Evolutionary conservation across 2,329 filamentous ascomycete species (phyloP), one percentile per base, ranked within the genome.

Genomic region (Basipetospora chlamydospora): DNA sequence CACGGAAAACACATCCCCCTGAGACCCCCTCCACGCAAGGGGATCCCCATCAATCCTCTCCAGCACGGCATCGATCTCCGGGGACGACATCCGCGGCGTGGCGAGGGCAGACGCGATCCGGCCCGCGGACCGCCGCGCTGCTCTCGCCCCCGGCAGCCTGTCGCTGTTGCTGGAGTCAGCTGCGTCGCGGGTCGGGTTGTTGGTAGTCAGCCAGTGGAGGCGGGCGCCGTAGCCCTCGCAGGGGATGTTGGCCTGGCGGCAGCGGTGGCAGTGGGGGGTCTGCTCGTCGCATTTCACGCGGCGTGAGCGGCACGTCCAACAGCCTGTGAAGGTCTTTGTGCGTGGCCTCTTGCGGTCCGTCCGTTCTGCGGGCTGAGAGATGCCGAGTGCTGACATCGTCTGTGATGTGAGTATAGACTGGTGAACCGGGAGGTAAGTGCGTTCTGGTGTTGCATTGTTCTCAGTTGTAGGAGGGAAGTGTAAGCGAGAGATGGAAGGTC

Each of bases 201-300:
- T 38, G 11, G 38, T n/a, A 7, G 34, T 38, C 2, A 44, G 29
- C 45, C 43, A 46, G 16, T 35, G 41, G 11, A 47, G 36, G 6
- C 44, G 41, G 5, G 46, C 26, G 6, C 39, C 44, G 23, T 48
- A 48, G 2, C 46, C 46, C 21, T 46, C 39, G 17, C 45, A 47
- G 10, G 34, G n/a, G 15, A 46, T 28, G 2, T 42, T 41, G n/a
- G 42, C 35, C 9, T 34, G 40, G 13, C 26, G 13, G 25, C 42
- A 43, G 8, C 40, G 32, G 23, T 30, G 35, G 22, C 45, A 47
- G 10, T 28, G 22, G 5, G 41, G 45, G 2, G 23, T 38, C 1
- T 29, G 26, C 33, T 37, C 38, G 20, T 36, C 15, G 33, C 44
- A 47, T 17, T 45, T 45, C 9, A 47, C 39, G 8, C 39, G 43